Evolutionary conservation across 495 filamentous ascomycete species (phyloP).

Genomic region (Patellaria atrata): DNA sequence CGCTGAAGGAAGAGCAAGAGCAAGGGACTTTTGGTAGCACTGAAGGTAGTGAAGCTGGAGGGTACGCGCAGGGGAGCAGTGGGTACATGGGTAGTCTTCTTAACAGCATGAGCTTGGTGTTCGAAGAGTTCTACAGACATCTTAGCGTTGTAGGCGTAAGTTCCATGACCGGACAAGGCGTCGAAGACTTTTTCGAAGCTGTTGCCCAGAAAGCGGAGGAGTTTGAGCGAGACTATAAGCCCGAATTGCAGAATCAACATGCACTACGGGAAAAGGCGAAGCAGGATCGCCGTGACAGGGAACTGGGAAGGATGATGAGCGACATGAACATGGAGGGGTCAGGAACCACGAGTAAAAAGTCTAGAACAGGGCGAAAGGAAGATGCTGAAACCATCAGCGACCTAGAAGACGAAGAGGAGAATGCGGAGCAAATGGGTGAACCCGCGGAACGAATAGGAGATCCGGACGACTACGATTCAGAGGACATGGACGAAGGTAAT

Average conservation of each 20-base stretch:
- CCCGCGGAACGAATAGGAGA: no score
- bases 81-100: conserved; percentile 95
- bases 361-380: conserved; percentile 23
- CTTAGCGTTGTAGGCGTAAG: conserved; percentile 85
- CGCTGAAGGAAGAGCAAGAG: conserved; percentile 66
- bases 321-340: conserved; percentile 81
- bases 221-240: conserved; percentile 82
- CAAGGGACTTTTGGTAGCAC: conserved; percentile 58
- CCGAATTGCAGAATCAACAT: conserved; percentile 70
- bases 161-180: conserved; percentile 79
- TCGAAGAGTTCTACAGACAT: conserved; percentile 95
- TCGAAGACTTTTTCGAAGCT: conserved; percentile 84
- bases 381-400: conserved; percentile 44
- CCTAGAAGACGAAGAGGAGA: conserved; percentile 39
- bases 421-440: conserved; percentile 32
- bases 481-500: conserved; percentile 22
- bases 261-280: conserved; percentile 62
- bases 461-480: conserved; percentile 28
- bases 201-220: conserved; percentile 77
- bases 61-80: conserved; percentile 51
- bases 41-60: conserved; percentile 41
- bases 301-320: conserved; percentile 84
- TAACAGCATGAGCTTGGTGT: conserved; percentile 93
- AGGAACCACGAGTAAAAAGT: conserved; percentile 29
- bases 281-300: conserved; percentile 52